Percentiles rank a stretch among this genome's conserved stretches.
Evolutionary conservation across 2,329 filamentous ascomycete genomes (phyloP).

Genomic region (Trichocomaceae sp.): DNA sequence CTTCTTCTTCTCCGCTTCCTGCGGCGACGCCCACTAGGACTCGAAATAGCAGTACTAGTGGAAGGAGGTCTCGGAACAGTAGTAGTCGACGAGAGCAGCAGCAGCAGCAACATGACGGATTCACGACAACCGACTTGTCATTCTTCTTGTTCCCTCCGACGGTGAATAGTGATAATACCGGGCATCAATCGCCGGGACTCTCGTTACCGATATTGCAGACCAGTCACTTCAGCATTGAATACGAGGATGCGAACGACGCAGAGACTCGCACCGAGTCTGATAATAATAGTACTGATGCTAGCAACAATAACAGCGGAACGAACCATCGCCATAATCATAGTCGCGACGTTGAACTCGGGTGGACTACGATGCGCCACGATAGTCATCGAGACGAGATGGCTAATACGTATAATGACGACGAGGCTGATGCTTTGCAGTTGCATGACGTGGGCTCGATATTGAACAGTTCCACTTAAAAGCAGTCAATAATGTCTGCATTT

Average conservation of each 20-base stretch:
- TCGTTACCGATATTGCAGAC: slow-evolving; percentile 10
- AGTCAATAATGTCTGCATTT: not conserved
- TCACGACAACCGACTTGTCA: slow-evolving; percentile 1
- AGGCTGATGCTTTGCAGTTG: slow-evolving; percentile 8
- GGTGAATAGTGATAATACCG: not conserved
- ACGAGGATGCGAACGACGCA: slow-evolving; percentile 4
- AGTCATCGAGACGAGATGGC: not conserved
- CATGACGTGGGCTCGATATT: slow-evolving; percentile 14
- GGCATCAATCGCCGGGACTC: not conserved
- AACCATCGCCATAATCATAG: not conserved
- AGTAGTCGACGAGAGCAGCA: not conserved
- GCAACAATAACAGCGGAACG: not conserved
- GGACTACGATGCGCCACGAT: not conserved
- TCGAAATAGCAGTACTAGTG: not conserved
- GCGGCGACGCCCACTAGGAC: not conserved
- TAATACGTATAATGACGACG: slow-evolving; percentile 3
- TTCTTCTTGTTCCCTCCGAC: slow-evolving; percentile 2
- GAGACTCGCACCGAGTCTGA: not conserved
- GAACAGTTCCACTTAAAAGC: not conserved
- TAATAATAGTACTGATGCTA: not conserved
- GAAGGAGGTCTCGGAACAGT: not conserved
- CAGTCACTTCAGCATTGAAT: slow-evolving; percentile 12
- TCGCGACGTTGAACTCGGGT: not conserved
- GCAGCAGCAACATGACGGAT: not conserved
- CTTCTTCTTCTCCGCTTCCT: not conserved